Evolutionary conservation across 2,329 filamentous ascomycete species (phyloP).

Genomic region (Clonostachys rosea): DNA sequence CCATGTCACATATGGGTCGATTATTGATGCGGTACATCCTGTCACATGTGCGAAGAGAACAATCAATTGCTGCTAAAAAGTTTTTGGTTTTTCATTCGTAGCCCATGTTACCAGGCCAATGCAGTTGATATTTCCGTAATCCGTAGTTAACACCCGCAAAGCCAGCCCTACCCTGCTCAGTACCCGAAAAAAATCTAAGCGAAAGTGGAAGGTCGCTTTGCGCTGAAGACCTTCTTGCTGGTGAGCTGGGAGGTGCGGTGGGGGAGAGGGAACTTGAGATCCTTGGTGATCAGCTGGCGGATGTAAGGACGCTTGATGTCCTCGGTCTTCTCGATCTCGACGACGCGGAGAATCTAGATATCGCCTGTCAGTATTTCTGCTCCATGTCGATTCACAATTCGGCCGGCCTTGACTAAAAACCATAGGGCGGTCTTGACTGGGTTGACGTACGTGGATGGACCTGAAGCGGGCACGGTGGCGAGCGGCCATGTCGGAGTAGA

Average conservation of each 20-base stretch:
- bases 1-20: background rate
- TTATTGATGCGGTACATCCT: background rate
- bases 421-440: no score
- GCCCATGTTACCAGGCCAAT: slow-evolving; percentile 47
- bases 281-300: slow-evolving; percentile 94
- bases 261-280: slow-evolving; percentile 96
- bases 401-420: background rate
- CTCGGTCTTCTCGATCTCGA: slow-evolving; percentile 91
- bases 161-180: slow-evolving; percentile 43
- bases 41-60: no score
- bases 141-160: slow-evolving; percentile 58
- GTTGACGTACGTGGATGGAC: slow-evolving; percentile 85
- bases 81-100: slow-evolving; percentile 36
- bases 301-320: slow-evolving; percentile 99
- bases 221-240: slow-evolving; percentile 88
- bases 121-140: slow-evolving; percentile 56
- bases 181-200: slow-evolving; percentile 69
- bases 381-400: background rate
- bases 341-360: slow-evolving; percentile 88
- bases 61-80: slow-evolving; percentile 5
- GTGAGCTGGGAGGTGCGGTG: slow-evolving; percentile 84
- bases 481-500: slow-evolving; percentile 99
- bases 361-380: slow-evolving; percentile 3
- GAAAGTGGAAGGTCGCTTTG: slow-evolving; percentile 94
- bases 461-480: slow-evolving; percentile 95